Base-by-base conservation (phyloP, 2,329 filamentous ascomycete genomes). In the Plectosphaerella plurivora region DNA sequence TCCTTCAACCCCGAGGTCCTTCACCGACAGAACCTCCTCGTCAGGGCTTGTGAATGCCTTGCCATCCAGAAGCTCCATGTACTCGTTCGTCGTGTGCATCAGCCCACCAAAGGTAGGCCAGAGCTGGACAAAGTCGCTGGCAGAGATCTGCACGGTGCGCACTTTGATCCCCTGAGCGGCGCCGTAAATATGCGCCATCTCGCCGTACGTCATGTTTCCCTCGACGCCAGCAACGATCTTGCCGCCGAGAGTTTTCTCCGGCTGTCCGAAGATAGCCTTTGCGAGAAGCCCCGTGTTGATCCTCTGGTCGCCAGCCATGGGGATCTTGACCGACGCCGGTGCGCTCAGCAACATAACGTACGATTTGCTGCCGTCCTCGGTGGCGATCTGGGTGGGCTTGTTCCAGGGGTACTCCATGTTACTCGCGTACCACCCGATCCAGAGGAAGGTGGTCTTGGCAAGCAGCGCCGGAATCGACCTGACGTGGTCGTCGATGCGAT, bases 171-270 rank as follows among this genome's bases (percentile, higher is more conserved):
- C 59, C 5, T 62, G 64, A 4, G 57, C 59, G 14, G 55, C 52
- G 3, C 62, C 56, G 45, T 72, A 78, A 76, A 80, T 79, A 53
- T 70, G 60, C 4, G 68, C 68, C 0, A 73, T 63, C 55, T 80
- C 77, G 0, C 68, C 60, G 0, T 75, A 76, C 2, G 68, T 66
- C 3, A 22, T 75, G 74, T 2, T 58, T 59, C 42, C 77, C 74
- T 65, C 63, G 0, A 68, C 62, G 2, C 57, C 57, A 0, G 60
- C 60, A 9, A 75, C 65, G 67, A 78, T 69, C 37, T 75, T 68
- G 6, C 75, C 68, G 2, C 67, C 53, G 0, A 66, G 61, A 11
- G 75, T 57, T 54, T 77, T 67, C 35, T 55, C 74, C 75, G 79
- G 28, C 65, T 76, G 59, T 72, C 58, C 55, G 5, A 71, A 47